Evolutionary conservation across 2,329 filamentous ascomycete species (phyloP).

Genomic region (Aspergillus jensenii): DNA sequence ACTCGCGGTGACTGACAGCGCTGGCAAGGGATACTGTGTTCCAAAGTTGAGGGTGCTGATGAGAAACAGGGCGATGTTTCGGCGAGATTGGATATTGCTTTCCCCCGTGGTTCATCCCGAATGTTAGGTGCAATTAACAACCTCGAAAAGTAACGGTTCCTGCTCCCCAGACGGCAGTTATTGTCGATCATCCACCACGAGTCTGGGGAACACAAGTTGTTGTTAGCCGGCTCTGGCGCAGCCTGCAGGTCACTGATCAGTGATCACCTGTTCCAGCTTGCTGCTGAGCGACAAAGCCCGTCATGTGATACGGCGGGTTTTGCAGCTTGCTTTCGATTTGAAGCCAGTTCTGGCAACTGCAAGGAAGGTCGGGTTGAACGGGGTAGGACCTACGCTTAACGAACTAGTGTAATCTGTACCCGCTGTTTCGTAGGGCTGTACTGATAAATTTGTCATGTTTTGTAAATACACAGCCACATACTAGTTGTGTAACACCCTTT

Average conservation of each 20-base stretch:
- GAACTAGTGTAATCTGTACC: not conserved
- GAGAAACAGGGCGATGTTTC: not conserved
- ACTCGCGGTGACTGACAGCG: not conserved
- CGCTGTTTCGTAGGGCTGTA: constrained; percentile 10
- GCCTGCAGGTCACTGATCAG: not conserved
- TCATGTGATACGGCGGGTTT: not conserved
- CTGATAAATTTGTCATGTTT: not conserved
- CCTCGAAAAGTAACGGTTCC: not conserved
- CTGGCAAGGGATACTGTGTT: not conserved
- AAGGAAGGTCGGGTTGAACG: not conserved
- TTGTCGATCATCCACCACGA: not conserved
- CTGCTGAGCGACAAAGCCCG: not conserved
- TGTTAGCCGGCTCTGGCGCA: not conserved
- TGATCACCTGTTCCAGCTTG: not conserved
- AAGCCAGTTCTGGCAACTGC: not conserved
- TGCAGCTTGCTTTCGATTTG: not conserved
- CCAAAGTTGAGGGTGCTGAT: not conserved
- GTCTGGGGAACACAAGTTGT: not conserved
- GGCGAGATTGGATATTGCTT: not conserved
- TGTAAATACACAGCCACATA: constrained; percentile 1
- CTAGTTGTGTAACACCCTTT: not conserved
- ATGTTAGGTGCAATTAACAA: not conserved
- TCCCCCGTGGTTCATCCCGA: not conserved
- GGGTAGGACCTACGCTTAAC: not conserved
- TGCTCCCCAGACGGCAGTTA: not conserved